phyloP scores from a whole-genome alignment of 345 rosid species.

The Citrus australasica region DNA sequence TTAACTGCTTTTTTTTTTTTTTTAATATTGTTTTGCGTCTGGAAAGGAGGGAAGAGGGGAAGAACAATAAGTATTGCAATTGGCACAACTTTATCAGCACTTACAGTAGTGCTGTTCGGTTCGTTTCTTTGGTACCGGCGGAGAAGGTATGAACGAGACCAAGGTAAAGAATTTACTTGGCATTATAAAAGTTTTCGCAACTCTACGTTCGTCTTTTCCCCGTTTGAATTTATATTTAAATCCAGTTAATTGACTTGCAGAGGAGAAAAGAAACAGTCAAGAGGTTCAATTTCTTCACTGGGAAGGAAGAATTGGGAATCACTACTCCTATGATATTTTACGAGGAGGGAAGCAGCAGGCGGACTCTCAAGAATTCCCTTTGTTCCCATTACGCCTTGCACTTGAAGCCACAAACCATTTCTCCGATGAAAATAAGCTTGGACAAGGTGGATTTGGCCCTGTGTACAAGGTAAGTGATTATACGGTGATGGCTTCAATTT shows the following conservation, averaged over 20 bases:
- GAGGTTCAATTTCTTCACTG: constrained; percentile 14
- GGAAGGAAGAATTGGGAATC: background rate
- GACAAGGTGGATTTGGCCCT: constrained; percentile 45
- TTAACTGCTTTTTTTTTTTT: background rate
- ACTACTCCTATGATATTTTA: background rate
- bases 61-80: background rate
- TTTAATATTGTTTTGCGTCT: background rate
- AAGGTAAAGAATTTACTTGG: background rate
- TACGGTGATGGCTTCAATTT: background rate
- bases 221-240: background rate
- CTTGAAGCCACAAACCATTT: constrained; percentile 23
- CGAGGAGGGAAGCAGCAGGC: background rate
- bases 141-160: background rate
- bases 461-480: constrained; percentile 31
- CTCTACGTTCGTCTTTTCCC: background rate
- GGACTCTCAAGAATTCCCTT: constrained; percentile 16
- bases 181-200: background rate
- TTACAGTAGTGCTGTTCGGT: background rate
- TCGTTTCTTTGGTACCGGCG: background rate
- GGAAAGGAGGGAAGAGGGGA: background rate
- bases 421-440: constrained; percentile 30
- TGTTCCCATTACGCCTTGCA: constrained; percentile 16
- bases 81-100: background rate
- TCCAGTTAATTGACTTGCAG: background rate
- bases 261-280: constrained; percentile 3